Percentiles rank a stretch among this genome's conserved stretches.
Evolutionary conservation across 2,329 filamentous ascomycete species (phyloP).

Genomic region (Teratosphaeriaceae sp.): DNA sequence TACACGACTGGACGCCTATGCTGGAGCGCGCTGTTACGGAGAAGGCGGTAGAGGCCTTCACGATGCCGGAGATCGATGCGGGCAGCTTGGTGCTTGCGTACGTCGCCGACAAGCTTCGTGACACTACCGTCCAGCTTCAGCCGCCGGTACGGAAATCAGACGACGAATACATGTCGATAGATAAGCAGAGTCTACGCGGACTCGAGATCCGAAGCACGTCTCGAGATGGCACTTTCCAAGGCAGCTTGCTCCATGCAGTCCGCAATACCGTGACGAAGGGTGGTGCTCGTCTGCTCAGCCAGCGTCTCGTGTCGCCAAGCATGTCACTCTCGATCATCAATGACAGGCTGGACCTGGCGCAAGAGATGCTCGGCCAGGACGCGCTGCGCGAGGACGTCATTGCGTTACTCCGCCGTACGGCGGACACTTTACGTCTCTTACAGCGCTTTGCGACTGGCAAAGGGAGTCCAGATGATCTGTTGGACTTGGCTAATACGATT

Average conservation of each 20-base stretch:
- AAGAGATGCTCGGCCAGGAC: slow-evolving; percentile 60
- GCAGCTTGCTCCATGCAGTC: slow-evolving; percentile 85
- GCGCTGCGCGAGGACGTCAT: slow-evolving; percentile 64
- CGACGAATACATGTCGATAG: slow-evolving; percentile 78
- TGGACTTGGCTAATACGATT: slow-evolving; percentile 77
- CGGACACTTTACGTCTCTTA: slow-evolving; percentile 81
- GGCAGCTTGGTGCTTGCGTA: slow-evolving; percentile 80
- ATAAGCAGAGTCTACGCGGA: slow-evolving; percentile 83
- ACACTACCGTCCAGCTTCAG: slow-evolving; percentile 72
- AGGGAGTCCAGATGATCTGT: slow-evolving; percentile 85
- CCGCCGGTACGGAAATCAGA: slow-evolving; percentile 68
- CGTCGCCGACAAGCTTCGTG: slow-evolving; percentile 70
- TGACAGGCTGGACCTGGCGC: slow-evolving; percentile 72
- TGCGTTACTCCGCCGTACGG: slow-evolving; percentile 62
- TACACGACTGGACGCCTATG: slow-evolving; percentile 66
- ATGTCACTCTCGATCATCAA: slow-evolving; percentile 78
- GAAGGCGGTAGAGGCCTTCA: slow-evolving; percentile 52
- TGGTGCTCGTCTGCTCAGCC: slow-evolving; percentile 73
- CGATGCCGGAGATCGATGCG: slow-evolving; percentile 62
- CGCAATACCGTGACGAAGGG: slow-evolving; percentile 87
- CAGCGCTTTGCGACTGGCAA: slow-evolving; percentile 91
- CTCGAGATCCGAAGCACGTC: slow-evolving; percentile 86
- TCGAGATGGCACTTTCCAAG: slow-evolving; percentile 68
- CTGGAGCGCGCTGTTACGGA: slow-evolving; percentile 64
- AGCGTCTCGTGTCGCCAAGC: slow-evolving; percentile 82